Evolutionary conservation across 768 basidiomycete genomes (phyloP), one percentile per base, ranked within the genome.

Genomic region (Podaxis sp.): DNA sequence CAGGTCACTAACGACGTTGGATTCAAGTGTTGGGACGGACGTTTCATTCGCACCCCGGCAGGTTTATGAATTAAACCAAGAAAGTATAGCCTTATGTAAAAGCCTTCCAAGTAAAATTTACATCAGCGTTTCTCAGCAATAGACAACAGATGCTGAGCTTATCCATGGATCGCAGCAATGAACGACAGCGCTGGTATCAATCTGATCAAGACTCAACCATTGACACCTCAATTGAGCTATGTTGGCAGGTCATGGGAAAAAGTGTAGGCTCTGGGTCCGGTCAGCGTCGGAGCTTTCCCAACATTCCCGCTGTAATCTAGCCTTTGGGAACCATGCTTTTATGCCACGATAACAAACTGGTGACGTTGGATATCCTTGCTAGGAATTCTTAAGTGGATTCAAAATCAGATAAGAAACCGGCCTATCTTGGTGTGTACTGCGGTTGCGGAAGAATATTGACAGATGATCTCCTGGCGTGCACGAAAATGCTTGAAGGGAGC

Each of bases 21-120:
- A 2, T 85, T 84, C 71, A 77, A 77, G 56, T 85, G 83, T 67
- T 74, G 71, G 77, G 68, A 84, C 63, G 82, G 83, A 2, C 65
- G 67, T n/a, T 84, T 77, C 65, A 68, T 82, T 40, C 75, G 72
- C 15, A 82, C 80, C 3, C 65, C 64, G 24, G 77, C 71, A 3
- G 74, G 79, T 17, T 9, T 61, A 17, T 64, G 42, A 44, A 28
- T 12, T 28, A 11, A 53, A 42, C 46, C 9, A 7, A 38, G 5
- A 28, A 22, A 57, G 40, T 57, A 33, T 33, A 33, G 33, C 33
- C 8, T 9, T 17, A n/a, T n/a, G n/a, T 4, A 46, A 9, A 9
- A 46, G 19, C 17, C 7, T 40, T 40, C 36, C 19, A 39, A 22
- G 54, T 39, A 40, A 24, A 30, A 22, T 56, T 40, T 22, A 26